A percentile compares a stretch with the other conserved stretches of the same genome.
phyloP scores from a whole-genome alignment of 768 basidiomycete species.

The Amylocystis lapponica region DNA sequence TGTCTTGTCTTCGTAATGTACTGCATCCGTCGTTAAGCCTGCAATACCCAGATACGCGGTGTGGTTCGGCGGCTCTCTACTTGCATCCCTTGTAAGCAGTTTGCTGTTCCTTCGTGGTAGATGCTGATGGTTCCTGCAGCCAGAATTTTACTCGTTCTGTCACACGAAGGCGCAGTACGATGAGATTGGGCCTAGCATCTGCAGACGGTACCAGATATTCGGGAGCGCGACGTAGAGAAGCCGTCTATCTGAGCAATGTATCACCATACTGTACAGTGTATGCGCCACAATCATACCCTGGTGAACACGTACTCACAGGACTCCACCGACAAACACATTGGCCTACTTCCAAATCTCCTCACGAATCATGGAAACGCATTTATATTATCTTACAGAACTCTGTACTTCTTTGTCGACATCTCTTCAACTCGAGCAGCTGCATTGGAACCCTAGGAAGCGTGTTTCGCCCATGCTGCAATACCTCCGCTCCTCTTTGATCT shows the following conservation, averaged over 20 bases:
- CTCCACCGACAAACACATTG: no score
- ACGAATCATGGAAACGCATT: neutral
- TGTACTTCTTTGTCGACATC: neutral
- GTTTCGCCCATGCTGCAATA: constrained; percentile 75
- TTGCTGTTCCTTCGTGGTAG: constrained; percentile 8
- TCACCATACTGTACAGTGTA: constrained; percentile 1
- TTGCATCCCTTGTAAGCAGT: constrained; percentile 88
- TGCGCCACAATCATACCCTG: neutral
- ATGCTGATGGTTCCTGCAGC: constrained; percentile 37
- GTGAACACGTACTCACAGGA: neutral
- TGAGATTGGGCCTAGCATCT: constrained; percentile 88
- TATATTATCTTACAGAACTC: neutral
- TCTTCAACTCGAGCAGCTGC: constrained; percentile 83
- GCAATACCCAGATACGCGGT: constrained; percentile 88
- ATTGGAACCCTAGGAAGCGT: constrained; percentile 84
- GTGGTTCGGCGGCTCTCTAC: constrained; percentile 95
- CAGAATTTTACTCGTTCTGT: constrained; percentile 92
- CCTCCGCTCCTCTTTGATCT: constrained; percentile 64
- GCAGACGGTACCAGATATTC: constrained; percentile 89
- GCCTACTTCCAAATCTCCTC: no score
- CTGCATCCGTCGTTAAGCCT: constrained; percentile 1
- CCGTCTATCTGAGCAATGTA: neutral
- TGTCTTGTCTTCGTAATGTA: constrained; percentile 3
- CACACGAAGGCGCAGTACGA: constrained; percentile 95
- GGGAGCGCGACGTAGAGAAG: constrained; percentile 68